Percentiles rank a stretch among this genome's conserved stretches.
phyloP scores from a whole-genome alignment of 1,284 basidiomycete genomes.

The Jaminaea rosea region DNA sequence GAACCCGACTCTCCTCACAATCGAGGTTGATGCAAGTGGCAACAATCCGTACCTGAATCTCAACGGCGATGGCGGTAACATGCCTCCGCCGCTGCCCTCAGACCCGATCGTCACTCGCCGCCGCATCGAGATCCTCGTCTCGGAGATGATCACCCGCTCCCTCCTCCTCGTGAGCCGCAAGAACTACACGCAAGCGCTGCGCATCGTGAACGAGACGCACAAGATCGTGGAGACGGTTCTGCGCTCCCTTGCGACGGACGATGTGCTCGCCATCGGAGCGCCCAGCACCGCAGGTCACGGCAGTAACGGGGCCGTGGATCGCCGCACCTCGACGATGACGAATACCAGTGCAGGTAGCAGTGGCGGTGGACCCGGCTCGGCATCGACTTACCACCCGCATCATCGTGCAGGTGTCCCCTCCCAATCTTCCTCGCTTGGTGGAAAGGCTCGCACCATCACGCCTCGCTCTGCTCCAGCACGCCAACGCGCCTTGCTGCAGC shows the following conservation, averaged over 20 bases:
- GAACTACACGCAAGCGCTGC: constrained; percentile 32
- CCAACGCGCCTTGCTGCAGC: constrained; percentile 26
- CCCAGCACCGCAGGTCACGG: background rate
- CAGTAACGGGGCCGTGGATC: background rate
- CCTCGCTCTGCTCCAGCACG: constrained; percentile 12
- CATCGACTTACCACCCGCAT: no score
- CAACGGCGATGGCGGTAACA: no score
- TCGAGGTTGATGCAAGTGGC: constrained; percentile 34
- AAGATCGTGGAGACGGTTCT: constrained; percentile 40
- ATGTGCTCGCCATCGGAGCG: constrained; percentile 9
- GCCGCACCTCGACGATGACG: background rate
- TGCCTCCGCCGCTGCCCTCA: no score
- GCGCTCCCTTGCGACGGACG: constrained; percentile 18
- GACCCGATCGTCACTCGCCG: constrained; percentile 36
- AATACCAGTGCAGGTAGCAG: background rate
- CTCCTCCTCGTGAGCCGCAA: constrained; percentile 34
- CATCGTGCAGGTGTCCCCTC: no score
- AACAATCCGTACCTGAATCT: constrained; percentile 10
- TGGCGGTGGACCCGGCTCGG: no score
- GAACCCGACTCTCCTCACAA: constrained; percentile 26
- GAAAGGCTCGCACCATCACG: background rate
- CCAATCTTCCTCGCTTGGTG: background rate
- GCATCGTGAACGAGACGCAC: constrained; percentile 32
- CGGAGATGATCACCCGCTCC: constrained; percentile 40
- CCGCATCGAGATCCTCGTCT: constrained; percentile 34